Evolutionary conservation across 2,329 filamentous ascomycete genomes (phyloP), one percentile per base, ranked within the genome.

Genomic region (Shiraia sp.): DNA sequence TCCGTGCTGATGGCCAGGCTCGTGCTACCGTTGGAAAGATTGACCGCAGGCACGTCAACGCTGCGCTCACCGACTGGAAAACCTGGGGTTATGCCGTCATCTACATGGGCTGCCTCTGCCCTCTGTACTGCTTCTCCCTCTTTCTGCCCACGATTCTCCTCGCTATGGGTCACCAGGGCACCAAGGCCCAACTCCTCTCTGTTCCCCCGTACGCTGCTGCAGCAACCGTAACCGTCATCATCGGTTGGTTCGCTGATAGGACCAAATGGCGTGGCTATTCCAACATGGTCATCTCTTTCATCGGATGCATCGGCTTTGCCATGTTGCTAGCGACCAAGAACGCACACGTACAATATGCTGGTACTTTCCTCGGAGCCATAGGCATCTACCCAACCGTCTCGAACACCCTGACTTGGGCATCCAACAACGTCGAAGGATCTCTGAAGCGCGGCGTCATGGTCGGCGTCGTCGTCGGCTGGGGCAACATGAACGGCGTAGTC

Each of bases 371-470:
- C 0, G 90, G 86, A 0, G 90, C 91, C 0, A 75, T 90, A 22
- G 91, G 91, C 2, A 95, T 96, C 60, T 96, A 96, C 63, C 90
- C 91, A 0, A 86, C 83, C 55, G 89, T 95, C 38, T 75, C 89
- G 17, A 93, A 95, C 66, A 95, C 90, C 0, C 87, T 96, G 51
- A 83, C 85, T 2, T 96, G 91, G 91, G 77, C 86, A 16, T 85
- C 86, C 44, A 96, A 96, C 74, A 96, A 96, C 52, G 80, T 85
- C 34, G 91, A 96, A 69, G 87, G 91, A n/a, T 88, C 92, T 6
- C 95, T 95, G 71, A 96, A 96, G 75, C 83, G 91, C 28, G 91
- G 90, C 37, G 86, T 96, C 30, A 89, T 89, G 1, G 73, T 96
- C 2, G 91, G 91, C 2, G 83, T 96, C 43, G 87, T 96, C 42